Evolutionary conservation across 1,139 yeast genomes (phyloP).

Genomic region (Hyphopichia fennica): DNA sequence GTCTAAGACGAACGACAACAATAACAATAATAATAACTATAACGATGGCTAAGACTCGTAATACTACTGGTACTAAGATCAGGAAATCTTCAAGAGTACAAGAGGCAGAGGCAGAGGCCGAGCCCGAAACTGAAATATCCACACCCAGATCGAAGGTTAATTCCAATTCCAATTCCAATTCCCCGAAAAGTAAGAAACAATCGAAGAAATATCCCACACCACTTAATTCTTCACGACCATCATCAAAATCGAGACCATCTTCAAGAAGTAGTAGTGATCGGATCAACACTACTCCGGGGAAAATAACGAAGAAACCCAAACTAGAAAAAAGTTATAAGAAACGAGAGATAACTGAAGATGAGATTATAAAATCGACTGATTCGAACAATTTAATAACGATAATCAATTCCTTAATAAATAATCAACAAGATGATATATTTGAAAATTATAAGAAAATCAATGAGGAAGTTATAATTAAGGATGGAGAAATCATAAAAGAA

Average conservation of each 20-base stretch:
- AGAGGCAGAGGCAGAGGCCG: background rate
- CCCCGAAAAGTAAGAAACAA: background rate
- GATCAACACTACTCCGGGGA: background rate
- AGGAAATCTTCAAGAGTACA: slow-evolving; percentile 1
- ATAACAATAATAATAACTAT: background rate
- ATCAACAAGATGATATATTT: slow-evolving; percentile 37
- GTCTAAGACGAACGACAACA: background rate
- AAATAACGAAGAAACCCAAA: slow-evolving; percentile 3
- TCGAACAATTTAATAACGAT: slow-evolving; percentile 29
- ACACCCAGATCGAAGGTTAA: background rate
- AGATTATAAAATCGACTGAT: slow-evolving; percentile 27
- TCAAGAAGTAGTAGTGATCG: slow-evolving; percentile 1
- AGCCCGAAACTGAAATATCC: background rate
- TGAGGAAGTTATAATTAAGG: slow-evolving; percentile 27
- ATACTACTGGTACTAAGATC: slow-evolving; percentile 2
- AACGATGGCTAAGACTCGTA: slow-evolving; percentile 12
- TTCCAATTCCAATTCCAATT: background rate
- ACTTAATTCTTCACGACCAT: slow-evolving; percentile 4
- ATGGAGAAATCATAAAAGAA: slow-evolving; percentile 26
- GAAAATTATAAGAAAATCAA: slow-evolving; percentile 28
- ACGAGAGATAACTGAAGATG: slow-evolving; percentile 27
- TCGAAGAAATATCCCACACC: background rate
- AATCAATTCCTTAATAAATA: slow-evolving; percentile 33
- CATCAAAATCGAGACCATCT: slow-evolving; percentile 6
- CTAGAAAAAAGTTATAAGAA: slow-evolving; percentile 1